phyloP scores from a whole-genome alignment of 129 eudicot genomes.

The Saposhnikovia divaricata region DNA sequence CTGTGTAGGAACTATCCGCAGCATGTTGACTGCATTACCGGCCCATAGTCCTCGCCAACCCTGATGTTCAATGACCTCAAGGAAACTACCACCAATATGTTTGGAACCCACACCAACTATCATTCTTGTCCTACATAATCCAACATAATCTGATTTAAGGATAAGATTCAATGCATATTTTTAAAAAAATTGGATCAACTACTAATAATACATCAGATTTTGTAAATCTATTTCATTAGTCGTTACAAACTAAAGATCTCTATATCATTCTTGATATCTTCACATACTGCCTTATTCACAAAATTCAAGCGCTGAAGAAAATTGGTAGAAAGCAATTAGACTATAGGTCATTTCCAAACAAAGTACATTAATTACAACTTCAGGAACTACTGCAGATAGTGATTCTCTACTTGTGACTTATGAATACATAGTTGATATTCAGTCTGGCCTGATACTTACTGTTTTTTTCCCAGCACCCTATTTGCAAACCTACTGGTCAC shows the following conservation, averaged over 20 bases:
- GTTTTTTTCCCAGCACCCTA: not conserved
- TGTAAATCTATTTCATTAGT: not conserved
- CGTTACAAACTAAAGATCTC: not conserved
- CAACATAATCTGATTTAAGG: not conserved
- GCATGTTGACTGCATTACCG: slow-evolving; percentile 90
- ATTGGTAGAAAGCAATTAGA: not conserved
- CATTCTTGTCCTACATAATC: slow-evolving; percentile 83
- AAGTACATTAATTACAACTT: not conserved
- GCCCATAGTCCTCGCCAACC: slow-evolving; percentile 99
- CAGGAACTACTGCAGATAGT: not conserved
- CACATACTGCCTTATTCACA: not conserved
- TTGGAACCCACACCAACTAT: slow-evolving; percentile 89
- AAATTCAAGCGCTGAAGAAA: not conserved
- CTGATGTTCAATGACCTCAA: slow-evolving; percentile 69
- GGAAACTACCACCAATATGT: slow-evolving; percentile 65
- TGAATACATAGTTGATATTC: not conserved
- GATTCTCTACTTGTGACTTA: not conserved
- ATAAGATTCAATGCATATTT: slow-evolving; percentile 7
- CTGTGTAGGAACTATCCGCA: slow-evolving; percentile 90
- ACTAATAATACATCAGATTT: not conserved
- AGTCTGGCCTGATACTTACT: not conserved
- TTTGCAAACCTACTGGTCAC: not conserved
- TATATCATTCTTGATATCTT: not conserved
- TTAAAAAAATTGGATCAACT: not conserved
- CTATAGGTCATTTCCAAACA: not conserved